Conservation (phyloP, 441 rosid genomes). For the Mallotus repandus region DNA sequence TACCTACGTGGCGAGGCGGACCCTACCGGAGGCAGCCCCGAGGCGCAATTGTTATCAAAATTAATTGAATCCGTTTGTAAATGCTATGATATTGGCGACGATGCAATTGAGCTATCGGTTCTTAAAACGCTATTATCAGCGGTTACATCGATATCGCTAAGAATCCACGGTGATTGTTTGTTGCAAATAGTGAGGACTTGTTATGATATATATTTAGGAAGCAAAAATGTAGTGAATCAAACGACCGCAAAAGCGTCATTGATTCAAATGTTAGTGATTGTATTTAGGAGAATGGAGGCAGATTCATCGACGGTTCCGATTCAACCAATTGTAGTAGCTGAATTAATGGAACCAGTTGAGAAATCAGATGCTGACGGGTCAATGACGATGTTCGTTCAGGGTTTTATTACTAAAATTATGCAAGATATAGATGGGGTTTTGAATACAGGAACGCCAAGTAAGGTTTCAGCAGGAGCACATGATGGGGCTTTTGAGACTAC, state of each 20-base stretch:
- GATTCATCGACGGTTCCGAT: conserved; percentile 92
- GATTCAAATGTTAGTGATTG: conserved; percentile 94
- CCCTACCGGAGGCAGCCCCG: conserved; percentile 60
- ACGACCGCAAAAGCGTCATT: conserved; percentile 94
- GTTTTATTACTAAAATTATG: conserved; percentile 93
- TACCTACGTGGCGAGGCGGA: conserved; percentile 95
- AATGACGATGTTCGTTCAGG: conserved; percentile 93
- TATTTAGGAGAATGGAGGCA: conserved; percentile 98
- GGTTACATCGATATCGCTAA: conserved; percentile 80
- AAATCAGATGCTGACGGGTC: conserved; percentile 85
- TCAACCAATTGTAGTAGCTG: conserved; percentile 98
- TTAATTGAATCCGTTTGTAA: conserved; percentile 83
- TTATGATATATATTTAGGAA: conserved; percentile 85
- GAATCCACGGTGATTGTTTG: conserved; percentile 93
- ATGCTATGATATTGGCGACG: conserved; percentile 84
- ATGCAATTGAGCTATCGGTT: conserved; percentile 68
- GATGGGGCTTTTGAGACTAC: conserved; percentile 88
- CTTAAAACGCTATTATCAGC: conserved; percentile 80
- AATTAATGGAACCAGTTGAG: conserved; percentile 84
- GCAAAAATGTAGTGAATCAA: conserved; percentile 91
- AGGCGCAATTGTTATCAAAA: conserved; percentile 58
- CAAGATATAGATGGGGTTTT: conserved; percentile 92
- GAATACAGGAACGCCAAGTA: conserved; percentile 53
- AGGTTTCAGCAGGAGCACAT: conserved; percentile 55
- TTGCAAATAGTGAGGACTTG: conserved; percentile 85